Evolutionary conservation across 2,329 filamentous ascomycete species (phyloP).

Genomic region (Ceratocystis ficicola): DNA sequence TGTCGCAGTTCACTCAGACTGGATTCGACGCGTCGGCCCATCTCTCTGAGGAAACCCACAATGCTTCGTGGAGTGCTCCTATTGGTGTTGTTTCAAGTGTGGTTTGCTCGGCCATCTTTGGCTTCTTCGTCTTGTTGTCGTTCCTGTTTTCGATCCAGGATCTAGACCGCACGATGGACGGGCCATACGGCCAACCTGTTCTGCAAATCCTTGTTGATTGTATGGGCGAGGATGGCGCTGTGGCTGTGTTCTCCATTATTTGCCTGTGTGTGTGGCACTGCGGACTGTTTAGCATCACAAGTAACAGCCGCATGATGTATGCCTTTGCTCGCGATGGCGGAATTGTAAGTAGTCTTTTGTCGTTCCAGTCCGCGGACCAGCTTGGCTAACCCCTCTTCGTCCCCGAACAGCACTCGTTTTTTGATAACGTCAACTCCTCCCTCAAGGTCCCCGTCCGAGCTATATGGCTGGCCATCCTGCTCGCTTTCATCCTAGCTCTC

Average conservation of each 20-base stretch:
- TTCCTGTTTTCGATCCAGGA: slow-evolving; percentile 49
- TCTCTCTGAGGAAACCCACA: slow-evolving; percentile 45
- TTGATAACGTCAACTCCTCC: slow-evolving; percentile 40
- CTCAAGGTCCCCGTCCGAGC: slow-evolving; percentile 41
- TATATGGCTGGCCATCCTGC: slow-evolving; percentile 42
- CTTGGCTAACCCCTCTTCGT: background rate
- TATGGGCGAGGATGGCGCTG: slow-evolving; percentile 43
- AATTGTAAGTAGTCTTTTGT: slow-evolving; percentile 29
- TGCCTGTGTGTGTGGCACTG: slow-evolving; percentile 52
- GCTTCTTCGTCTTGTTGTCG: slow-evolving; percentile 47
- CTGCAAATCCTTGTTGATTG: slow-evolving; percentile 47
- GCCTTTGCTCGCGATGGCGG: slow-evolving; percentile 45
- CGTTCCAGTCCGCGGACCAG: background rate
- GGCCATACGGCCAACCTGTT: slow-evolving; percentile 40
- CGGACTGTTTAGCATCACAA: slow-evolving; percentile 46
- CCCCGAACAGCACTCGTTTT: slow-evolving; percentile 34
- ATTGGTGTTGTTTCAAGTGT: slow-evolving; percentile 47
- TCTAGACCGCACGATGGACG: slow-evolving; percentile 37
- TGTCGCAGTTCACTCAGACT: slow-evolving; percentile 40
- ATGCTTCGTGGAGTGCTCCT: slow-evolving; percentile 45
- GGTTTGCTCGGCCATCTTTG: slow-evolving; percentile 43
- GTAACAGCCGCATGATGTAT: slow-evolving; percentile 49
- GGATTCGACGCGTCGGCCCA: slow-evolving; percentile 46
- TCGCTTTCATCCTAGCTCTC: slow-evolving; percentile 44
- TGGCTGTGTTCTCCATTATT: slow-evolving; percentile 43